Evolutionary conservation across 805 yeast genomes (phyloP).

Genomic region (Lipomyces japonicus): DNA sequence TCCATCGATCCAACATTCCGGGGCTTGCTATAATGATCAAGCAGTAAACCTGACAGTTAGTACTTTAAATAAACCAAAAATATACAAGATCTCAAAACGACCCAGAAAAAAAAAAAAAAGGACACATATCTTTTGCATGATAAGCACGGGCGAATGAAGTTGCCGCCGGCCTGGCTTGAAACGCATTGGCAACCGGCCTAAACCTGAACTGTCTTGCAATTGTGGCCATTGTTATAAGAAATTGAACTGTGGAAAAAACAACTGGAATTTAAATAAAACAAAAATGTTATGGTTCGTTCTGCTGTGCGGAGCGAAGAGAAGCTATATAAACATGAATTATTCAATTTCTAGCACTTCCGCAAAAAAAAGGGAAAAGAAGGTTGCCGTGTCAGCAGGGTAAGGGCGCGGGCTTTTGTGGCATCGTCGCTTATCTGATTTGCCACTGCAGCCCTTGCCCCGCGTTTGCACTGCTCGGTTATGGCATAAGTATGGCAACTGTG

Average conservation of each 20-base stretch:
- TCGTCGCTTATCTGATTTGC: no score
- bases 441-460: no score
- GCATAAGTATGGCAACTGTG: no score
- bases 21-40: constrained; percentile 95
- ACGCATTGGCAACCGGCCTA: constrained; percentile 1
- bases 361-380: no score
- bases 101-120: neutral
- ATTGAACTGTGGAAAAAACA: neutral
- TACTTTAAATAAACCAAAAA: neutral
- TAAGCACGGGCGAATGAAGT: constrained; percentile 15
- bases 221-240: constrained; percentile 5
- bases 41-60: constrained; percentile 38
- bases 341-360: no score
- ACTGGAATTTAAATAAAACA: no score
- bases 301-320: no score
- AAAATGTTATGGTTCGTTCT: no score
- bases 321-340: no score
- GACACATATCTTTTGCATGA: constrained; percentile 25
- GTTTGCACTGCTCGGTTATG: no score
- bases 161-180: neutral
- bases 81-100: neutral
- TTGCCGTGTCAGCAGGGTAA: no score
- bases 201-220: constrained; percentile 14
- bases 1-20: constrained; percentile 93
- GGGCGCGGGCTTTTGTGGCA: no score